These are phyloP conservation scores for Pisolithus microcarpus DNA, from an alignment of 768 basidiomycete species.

Conservation along the genomic window DNA sequence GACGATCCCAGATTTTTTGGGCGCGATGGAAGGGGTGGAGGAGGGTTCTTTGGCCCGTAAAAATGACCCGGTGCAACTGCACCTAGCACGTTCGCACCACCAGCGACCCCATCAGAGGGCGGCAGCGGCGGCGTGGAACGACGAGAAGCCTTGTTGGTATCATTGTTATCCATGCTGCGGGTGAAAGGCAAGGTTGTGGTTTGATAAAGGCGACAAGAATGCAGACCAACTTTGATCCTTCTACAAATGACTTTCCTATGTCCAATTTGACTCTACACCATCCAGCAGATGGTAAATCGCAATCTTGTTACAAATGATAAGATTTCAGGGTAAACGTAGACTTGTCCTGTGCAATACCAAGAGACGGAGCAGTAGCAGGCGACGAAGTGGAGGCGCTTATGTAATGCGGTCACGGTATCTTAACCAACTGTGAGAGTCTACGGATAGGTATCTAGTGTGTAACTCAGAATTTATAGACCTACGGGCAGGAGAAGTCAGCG, in stretches of 20 bases:
- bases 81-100: conserved; percentile 24
- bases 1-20: conserved; percentile 30
- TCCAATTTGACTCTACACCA: conserved; percentile 15
- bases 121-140: conserved; percentile 34
- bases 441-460: not conserved
- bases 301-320: conserved; percentile 5
- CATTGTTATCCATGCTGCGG: conserved; percentile 41
- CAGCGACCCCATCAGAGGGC: conserved; percentile 33
- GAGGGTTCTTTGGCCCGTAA: conserved; percentile 26
- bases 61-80: conserved; percentile 23
- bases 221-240: conserved; percentile 1
- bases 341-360: not conserved
- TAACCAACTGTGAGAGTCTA: no score
- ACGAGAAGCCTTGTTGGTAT: conserved; percentile 32
- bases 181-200: conserved; percentile 1
- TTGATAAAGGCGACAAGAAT: not conserved
- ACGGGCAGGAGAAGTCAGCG: conserved; percentile 1
- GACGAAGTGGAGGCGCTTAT: conserved; percentile 14
- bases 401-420: conserved; percentile 14
- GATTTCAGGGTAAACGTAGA: conserved; percentile 5
- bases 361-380: not conserved
- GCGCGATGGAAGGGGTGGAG: conserved; percentile 32
- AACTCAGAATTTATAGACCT: conserved; percentile 39
- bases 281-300: conserved; percentile 1
- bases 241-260: not conserved